Evolutionary conservation across 805 yeast genomes (phyloP).

Genomic region (Schwanniomyces vanrijiae): DNA sequence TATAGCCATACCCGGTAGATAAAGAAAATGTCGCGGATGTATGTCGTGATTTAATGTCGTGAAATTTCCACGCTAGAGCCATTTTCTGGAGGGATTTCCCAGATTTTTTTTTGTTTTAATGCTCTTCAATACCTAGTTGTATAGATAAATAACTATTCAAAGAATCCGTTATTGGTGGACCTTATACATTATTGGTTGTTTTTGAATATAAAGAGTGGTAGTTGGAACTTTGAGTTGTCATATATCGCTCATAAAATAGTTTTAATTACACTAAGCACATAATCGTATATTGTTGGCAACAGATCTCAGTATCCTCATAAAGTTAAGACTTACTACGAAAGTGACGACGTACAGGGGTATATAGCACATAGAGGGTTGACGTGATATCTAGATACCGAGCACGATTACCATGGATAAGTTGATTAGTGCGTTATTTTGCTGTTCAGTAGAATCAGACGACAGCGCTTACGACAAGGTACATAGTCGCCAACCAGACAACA

Average conservation of each 20-base stretch:
- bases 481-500: conserved; percentile 13
- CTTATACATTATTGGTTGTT: background rate
- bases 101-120: background rate
- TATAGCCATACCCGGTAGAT: background rate
- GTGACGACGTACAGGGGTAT: background rate
- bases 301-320: background rate
- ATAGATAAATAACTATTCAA: background rate
- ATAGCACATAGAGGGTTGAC: background rate
- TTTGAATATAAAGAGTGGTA: background rate
- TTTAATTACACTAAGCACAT: background rate
- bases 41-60: background rate
- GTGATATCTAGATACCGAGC: background rate
- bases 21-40: background rate
- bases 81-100: conserved; percentile 1
- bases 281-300: background rate
- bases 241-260: background rate
- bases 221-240: background rate
- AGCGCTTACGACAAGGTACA: conserved; percentile 33
- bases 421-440: conserved; percentile 36
- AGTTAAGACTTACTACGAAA: background rate
- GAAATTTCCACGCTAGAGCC: background rate
- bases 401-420: conserved; percentile 25
- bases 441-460: conserved; percentile 30
- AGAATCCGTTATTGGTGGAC: background rate
- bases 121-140: background rate